Conservation (phyloP, 495 filamentous ascomycete genomes). For the Clohesyomyces aquaticus region DNA sequence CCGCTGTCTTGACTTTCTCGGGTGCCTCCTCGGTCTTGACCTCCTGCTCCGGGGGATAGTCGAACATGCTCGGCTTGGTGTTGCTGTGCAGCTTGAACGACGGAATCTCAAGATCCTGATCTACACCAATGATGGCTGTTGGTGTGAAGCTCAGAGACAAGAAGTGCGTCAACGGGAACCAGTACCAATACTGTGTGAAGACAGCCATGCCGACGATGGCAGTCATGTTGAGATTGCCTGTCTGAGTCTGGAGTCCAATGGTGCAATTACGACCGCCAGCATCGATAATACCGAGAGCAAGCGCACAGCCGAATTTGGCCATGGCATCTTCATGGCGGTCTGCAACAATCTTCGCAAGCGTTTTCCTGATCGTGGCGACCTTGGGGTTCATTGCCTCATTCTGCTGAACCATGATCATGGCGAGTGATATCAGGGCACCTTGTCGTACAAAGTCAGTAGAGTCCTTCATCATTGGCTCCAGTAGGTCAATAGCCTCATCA, state of each 20-base stretch:
- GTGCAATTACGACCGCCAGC: slow-evolving; percentile 98
- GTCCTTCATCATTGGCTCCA: slow-evolving; percentile 99
- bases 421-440: slow-evolving; percentile 89
- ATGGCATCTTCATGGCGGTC: slow-evolving; percentile 99
- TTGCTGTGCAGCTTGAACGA: slow-evolving; percentile 95
- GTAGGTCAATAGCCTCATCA: slow-evolving; percentile 93
- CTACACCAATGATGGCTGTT: slow-evolving; percentile 90
- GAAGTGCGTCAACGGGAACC: slow-evolving; percentile 99
- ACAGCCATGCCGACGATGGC: slow-evolving; percentile 97
- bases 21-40: slow-evolving; percentile 91
- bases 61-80: slow-evolving; percentile 91
- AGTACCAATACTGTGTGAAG: slow-evolving; percentile 99
- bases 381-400: slow-evolving; percentile 76
- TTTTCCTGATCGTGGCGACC: slow-evolving; percentile 65
- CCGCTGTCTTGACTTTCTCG: slow-evolving; percentile 91
- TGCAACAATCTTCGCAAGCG: slow-evolving; percentile 75
- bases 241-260: slow-evolving; percentile 95
- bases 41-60: slow-evolving; percentile 96
- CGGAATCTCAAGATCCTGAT: slow-evolving; percentile 92
- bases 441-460: slow-evolving; percentile 98
- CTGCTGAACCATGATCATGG: slow-evolving; percentile 98
- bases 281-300: slow-evolving; percentile 96
- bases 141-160: slow-evolving; percentile 90
- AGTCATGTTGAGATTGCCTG: slow-evolving; percentile 96
- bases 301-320: slow-evolving; percentile 95